Evolutionary conservation across 371 early-diverging fungal genomes (phyloP), one percentile per base, ranked within the genome.

Genomic region (Gilbertella persicaria): DNA sequence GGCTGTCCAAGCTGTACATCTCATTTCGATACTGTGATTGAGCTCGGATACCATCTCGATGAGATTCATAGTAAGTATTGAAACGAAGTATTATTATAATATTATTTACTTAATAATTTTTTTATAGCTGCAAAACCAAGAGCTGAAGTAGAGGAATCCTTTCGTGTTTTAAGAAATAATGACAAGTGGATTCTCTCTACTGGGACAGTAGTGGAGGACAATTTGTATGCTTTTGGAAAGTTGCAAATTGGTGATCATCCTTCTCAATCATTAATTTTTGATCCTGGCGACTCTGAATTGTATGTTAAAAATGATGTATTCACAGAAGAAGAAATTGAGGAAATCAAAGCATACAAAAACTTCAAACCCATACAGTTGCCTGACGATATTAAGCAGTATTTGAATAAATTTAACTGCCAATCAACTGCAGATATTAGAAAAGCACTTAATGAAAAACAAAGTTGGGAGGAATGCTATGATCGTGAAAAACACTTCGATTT

Each of bases 211-310:
- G 42, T 55, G 30, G 48, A 48, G 19, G 17, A 55, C 28, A 28
- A 28, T 28, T 42, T 55, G 39, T 60, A 53, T 49, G 50, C 41
- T 37, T 60, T 60, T 60, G 54, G 53, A 24, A 60, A 53, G 54
- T 41, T 50, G 48, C 54, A 50, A 60, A 49, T 49, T 45, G n/a
- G 40, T 49, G 54, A 53, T 9, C 50, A 50, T 49, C 54, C 50
- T 60, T 53, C 60, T 53, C 50, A 50, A 45, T 60, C 45, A 23
- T 50, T 60, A 20, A 60, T 60, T 44, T 60, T 60, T 60, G 54
- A 49, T 53, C 30, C 44, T 44, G 48, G 53, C 40, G 50, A 60
- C 49, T 49, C 44, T 53, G 45, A 53, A 53, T 39, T 50, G 54
- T 53, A 53, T 39, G 47, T 60, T 39, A 44, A 50, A 45, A 38